A percentile compares a stretch with the other conserved stretches of the same genome.
Evolutionary conservation across 257 asterid genomes (phyloP).

Genomic region (Fraxinus cuspidata): DNA sequence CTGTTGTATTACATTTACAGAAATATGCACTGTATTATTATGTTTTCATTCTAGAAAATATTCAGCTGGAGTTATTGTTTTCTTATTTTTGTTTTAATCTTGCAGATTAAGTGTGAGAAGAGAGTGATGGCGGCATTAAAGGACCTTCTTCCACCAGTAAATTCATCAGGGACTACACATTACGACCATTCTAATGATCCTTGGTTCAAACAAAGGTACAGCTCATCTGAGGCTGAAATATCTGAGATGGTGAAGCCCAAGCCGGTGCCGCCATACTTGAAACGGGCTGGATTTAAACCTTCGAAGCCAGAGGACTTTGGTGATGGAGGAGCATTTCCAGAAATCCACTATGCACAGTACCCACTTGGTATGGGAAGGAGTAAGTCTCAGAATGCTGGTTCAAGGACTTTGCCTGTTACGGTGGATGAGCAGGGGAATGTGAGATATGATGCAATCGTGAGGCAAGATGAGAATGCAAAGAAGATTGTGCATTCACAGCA

Average conservation of each 20-base stretch:
- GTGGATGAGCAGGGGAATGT: slow-evolving; percentile 89
- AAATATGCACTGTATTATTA: neutral
- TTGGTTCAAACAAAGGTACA: slow-evolving; percentile 64
- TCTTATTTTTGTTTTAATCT: neutral
- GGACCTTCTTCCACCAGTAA: slow-evolving; percentile 48
- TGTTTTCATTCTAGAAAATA: neutral
- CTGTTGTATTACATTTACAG: neutral
- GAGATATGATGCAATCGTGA: slow-evolving; percentile 86
- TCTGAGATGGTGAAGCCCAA: slow-evolving; percentile 54
- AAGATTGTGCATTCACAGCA: slow-evolving; percentile 50
- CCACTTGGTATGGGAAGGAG: slow-evolving; percentile 92
- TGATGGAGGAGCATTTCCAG: slow-evolving; percentile 98
- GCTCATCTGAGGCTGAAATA: slow-evolving; percentile 58
- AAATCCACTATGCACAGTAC: slow-evolving; percentile 81
- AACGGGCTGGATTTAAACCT: slow-evolving; percentile 86
- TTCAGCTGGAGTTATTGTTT: neutral
- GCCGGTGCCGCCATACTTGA: slow-evolving; percentile 73
- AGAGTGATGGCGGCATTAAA: slow-evolving; percentile 42
- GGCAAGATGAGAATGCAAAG: slow-evolving; percentile 82
- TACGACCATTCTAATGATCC: slow-evolving; percentile 56
- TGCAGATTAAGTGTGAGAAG: neutral
- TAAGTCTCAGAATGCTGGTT: slow-evolving; percentile 56
- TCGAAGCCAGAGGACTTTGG: slow-evolving; percentile 90
- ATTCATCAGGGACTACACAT: slow-evolving; percentile 32
- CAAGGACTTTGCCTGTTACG: slow-evolving; percentile 74